Evolutionary conservation across 306 rosid genomes (phyloP).

Genomic region (Vigna trinervia): DNA sequence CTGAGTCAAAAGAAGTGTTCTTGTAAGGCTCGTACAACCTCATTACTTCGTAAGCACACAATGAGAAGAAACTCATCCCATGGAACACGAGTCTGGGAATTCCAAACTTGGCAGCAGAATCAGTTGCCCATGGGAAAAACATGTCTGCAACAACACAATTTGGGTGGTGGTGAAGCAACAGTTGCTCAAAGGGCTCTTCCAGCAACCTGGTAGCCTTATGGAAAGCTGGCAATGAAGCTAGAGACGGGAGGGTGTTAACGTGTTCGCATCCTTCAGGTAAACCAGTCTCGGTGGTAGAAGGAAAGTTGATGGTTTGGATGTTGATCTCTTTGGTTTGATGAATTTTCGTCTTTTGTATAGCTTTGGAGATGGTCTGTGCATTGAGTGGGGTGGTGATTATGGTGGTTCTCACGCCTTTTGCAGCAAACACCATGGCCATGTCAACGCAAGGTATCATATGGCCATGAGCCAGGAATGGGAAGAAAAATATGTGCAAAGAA

Average conservation of each 20-base stretch:
- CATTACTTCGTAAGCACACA: conserved; percentile 33
- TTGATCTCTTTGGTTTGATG: background rate
- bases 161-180: conserved; percentile 21
- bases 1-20: conserved; percentile 47
- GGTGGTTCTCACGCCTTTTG: background rate
- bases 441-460: background rate
- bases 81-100: conserved; percentile 53
- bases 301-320: conserved; percentile 43
- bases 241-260: conserved; percentile 23
- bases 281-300: conserved; percentile 17
- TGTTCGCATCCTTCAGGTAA: conserved; percentile 52
- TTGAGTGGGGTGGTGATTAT: conserved; percentile 4
- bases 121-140: conserved; percentile 47
- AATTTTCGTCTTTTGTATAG: background rate
- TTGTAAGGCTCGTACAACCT: conserved; percentile 39
- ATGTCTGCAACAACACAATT: conserved; percentile 43
- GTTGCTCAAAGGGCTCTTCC: conserved; percentile 43
- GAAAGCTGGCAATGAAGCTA: background rate
- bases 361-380: conserved; percentile 45
- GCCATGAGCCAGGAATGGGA: background rate
- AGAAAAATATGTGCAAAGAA: background rate
- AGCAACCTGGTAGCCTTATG: conserved; percentile 19
- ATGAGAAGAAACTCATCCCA: conserved; percentile 38
- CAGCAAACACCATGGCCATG: background rate
- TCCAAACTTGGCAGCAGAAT: conserved; percentile 5